Percentiles rank a stretch among this genome's conserved stretches.
phyloP scores from a whole-genome alignment of 1,284 basidiomycete species.

The Tilletia horrida region DNA sequence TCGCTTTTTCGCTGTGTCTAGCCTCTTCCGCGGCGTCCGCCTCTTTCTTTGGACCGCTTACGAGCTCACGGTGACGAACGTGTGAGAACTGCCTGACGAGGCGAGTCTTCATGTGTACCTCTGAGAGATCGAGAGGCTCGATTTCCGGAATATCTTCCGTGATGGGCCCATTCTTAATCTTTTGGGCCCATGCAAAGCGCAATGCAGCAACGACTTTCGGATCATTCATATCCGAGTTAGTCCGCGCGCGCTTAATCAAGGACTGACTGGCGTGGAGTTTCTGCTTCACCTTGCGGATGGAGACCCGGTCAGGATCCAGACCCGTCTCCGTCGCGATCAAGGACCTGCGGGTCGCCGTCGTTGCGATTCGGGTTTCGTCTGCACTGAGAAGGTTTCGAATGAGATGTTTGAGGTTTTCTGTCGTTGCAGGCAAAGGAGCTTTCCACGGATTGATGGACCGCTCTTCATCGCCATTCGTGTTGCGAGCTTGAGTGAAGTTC shows the following conservation, averaged over 20 bases:
- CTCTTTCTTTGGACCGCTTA: too few species aligned
- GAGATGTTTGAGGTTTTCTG: not conserved
- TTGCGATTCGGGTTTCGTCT: not conserved
- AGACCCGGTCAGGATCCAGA: not conserved
- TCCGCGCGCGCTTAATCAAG: too few species aligned
- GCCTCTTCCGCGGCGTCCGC: too few species aligned
- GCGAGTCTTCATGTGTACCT: not conserved
- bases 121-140: not conserved
- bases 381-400: not conserved
- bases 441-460: not conserved
- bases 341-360: not conserved
- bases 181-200: slow-evolving; percentile 3
- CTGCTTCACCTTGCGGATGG: not conserved
- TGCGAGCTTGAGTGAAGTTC: not conserved
- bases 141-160: not conserved
- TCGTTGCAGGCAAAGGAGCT: not conserved
- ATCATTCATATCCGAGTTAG: too few species aligned
- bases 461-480: not conserved
- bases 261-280: not conserved
- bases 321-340: not conserved
- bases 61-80: not conserved
- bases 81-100: not conserved
- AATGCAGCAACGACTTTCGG: not conserved
- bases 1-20: not conserved
- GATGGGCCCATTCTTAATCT: not conserved